Base-by-base conservation (phyloP, 2,329 filamentous ascomycete species). In the Aspergillus intermedius region DNA sequence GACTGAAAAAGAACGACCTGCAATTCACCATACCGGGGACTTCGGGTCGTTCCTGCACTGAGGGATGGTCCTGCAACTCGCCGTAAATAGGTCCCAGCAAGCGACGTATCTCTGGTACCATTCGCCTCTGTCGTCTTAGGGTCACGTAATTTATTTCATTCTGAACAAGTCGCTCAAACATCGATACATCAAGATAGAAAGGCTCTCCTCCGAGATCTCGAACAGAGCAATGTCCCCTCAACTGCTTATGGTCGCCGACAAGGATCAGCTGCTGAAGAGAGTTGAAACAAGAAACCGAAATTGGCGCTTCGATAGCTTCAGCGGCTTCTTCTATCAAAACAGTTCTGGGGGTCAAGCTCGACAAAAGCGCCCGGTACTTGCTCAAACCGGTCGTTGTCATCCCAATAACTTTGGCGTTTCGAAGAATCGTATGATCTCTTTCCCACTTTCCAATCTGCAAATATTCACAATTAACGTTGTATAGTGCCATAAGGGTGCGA, bases 311-410 rank as follows among this genome's bases (percentile, higher is more conserved):
- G 3, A 77, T 77, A 0, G 84, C 86, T 62, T 94, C 87, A 0
- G 87, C 88, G 0, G 87, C 86, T 69, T 93, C 86, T 71, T 93
- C 86, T 44, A 94, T 83, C 34, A 94, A 69, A 12, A 91, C 75
- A 3, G 88, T 74, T 21, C 75, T 80, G 0, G 88, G 87, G 23
- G 78, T 74, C 4, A 91, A 62, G 2, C 80, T 79, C 1, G 82
- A 75, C 19, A 94, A 73, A 2, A 91, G 73, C 1, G 78, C 80
- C 3, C 88, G 81, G 52, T 93, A 91, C 57, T 94, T 94, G 66
- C 83, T 84, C 7, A 94, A 63, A 1, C 88, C 88, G 0, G 89
- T 94, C 0, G 86, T 90, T 0, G 89, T 95, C 74, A 84, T 77
- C 7, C 82, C 82, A 45, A 86, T 76, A 22, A 86, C 63, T 48